Evolutionary conservation across 129 eudicot genomes (phyloP).

Genomic region (Artemisia argyi): DNA sequence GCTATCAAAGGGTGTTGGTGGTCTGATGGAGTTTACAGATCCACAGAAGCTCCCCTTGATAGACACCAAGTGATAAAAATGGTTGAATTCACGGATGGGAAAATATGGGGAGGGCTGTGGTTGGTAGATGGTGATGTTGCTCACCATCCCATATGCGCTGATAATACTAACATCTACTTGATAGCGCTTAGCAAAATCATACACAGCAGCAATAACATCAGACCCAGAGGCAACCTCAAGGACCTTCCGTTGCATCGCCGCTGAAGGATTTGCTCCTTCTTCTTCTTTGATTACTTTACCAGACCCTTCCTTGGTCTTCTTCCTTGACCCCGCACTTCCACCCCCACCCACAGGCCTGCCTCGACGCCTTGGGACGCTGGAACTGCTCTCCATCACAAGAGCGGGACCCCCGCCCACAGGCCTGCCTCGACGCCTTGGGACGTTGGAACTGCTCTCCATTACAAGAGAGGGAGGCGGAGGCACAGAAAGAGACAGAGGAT

Average conservation of each 20-base stretch:
- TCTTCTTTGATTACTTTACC: not conserved
- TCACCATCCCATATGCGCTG: conserved; percentile 14
- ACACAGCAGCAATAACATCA: not conserved
- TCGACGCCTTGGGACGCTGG: conserved; percentile 4
- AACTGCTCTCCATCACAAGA: conserved; percentile 4
- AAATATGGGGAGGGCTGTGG: not conserved
- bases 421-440: no score
- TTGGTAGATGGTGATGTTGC: not conserved
- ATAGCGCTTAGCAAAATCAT: conserved; percentile 11
- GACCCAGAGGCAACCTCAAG: conserved; percentile 6
- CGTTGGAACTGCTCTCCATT: no score
- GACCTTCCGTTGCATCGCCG: not conserved
- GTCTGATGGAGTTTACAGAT: not conserved
- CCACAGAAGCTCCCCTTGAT: conserved; percentile 13
- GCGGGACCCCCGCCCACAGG: no score
- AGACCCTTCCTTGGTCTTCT: not conserved
- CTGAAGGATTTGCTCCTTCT: no score
- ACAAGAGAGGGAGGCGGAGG: no score
- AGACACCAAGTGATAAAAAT: not conserved
- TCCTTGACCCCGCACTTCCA: conserved; percentile 1
- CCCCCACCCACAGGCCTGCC: not conserved
- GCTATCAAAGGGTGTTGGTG: not conserved
- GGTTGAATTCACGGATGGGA: not conserved
- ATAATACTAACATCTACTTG: conserved; percentile 6
- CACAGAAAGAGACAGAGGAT: not conserved